Base-by-base conservation (phyloP, 306 rosid genomes). In the Ceratonia siliqua region DNA sequence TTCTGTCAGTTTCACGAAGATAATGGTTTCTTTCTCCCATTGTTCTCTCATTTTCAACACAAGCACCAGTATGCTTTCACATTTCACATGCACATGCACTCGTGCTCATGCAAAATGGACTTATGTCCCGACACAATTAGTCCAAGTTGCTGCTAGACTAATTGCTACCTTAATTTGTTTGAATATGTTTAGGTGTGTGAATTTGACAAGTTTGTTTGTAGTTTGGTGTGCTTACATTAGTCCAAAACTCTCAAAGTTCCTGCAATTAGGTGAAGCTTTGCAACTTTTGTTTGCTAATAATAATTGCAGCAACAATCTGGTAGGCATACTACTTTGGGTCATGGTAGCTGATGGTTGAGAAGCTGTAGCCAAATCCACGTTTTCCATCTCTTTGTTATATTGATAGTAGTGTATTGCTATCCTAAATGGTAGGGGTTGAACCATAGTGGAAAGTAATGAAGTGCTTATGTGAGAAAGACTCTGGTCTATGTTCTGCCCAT, bases 401-500 rank as follows among this genome's bases (percentile, higher is more conserved):
- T 75, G 39, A 65, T 62, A 75, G 73, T 70, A 65, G 57, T 46
- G 45, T 79, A 25, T 76, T 82, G 58, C 36, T 42, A 35, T 66
- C 46, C 48, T 56, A 55, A 62, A 68, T 39, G 45, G 46, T 77
- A 62, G 61, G 57, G 50, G 62, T 73, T 39, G 72, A 78, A 58
- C 55, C 13, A 27, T 78, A 64, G 81, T 64, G 68, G 63, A 58
- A 59, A 82, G 53, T 43, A 45, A 81, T 75, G 81, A 82, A 59
- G 73, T 78, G 25, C 62, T 79, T 73, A 67, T 75, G 62, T 57
- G 72, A 69, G 76, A 79, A 84, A 75, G 82, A 68, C 18, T 74
- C 63, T 63, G 56, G 68, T 78, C 43, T 80, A 25, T 64, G 70
- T 81, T 41, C 79, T 53, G 70, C 55, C 3, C 70, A 41, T 43